Conservation (phyloP, 306 rosid species). For the Rubus parviflorus region DNA sequence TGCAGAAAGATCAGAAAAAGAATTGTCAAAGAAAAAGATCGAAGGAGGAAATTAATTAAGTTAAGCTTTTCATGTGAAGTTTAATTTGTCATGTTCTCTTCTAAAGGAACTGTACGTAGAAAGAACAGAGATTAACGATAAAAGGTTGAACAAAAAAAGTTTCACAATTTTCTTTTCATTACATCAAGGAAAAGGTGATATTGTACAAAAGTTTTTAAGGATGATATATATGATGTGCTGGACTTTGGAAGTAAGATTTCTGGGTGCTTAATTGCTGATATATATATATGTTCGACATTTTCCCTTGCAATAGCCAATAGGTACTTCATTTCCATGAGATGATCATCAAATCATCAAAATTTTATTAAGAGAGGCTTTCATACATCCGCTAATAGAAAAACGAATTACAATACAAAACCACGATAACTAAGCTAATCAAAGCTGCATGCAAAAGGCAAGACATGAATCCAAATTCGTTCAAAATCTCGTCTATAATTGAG, state of each 20-base stretch:
- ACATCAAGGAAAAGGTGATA: neutral
- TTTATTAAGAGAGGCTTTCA: too few relatives aligned
- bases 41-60: neutral
- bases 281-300: neutral
- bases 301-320: too few relatives aligned
- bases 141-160: neutral
- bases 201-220: neutral
- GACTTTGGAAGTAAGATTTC: neutral
- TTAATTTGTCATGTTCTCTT: slow-evolving; percentile 17
- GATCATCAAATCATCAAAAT: too few relatives aligned
- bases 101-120: slow-evolving; percentile 23
- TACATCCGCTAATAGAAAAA: too few relatives aligned
- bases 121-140: neutral
- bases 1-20: neutral
- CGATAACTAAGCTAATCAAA: too few relatives aligned
- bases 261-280: neutral
- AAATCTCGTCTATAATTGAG: too few relatives aligned
- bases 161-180: neutral
- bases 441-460: too few relatives aligned
- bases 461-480: too few relatives aligned
- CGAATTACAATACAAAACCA: too few relatives aligned
- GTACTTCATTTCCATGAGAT: neutral
- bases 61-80: neutral
- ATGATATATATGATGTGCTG: neutral
- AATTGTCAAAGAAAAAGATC: neutral